Conservation (phyloP, 169 alveolate genomes). For the Amoebophrya sp. region DNA sequence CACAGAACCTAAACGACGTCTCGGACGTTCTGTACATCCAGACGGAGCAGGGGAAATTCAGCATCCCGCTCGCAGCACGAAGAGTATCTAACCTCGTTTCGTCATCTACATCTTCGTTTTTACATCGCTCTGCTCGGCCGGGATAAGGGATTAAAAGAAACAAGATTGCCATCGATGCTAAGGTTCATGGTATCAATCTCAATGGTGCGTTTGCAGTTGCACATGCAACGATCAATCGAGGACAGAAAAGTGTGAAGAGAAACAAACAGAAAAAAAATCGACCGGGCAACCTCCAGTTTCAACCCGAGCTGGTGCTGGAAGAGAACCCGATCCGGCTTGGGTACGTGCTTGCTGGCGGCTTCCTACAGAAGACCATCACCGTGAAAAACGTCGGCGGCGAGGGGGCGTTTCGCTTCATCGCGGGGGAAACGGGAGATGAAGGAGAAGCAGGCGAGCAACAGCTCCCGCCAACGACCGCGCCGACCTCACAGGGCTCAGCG, state of each 20-base stretch:
- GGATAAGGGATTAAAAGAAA: too few relatives aligned
- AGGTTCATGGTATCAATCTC: too few relatives aligned
- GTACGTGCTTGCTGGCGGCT: not conserved
- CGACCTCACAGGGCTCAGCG: too few relatives aligned
- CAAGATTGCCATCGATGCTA: too few relatives aligned
- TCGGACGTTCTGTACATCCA: not conserved
- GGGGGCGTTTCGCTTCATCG: not conserved
- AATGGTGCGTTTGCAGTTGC: too few relatives aligned
- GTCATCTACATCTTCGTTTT: not conserved
- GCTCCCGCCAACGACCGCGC: too few relatives aligned
- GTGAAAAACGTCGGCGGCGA: not conserved
- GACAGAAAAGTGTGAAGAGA: too few relatives aligned
- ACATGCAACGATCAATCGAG: too few relatives aligned
- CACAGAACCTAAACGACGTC: not conserved
- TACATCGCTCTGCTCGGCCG: too few relatives aligned
- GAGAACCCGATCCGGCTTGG: not conserved
- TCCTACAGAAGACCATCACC: not conserved
- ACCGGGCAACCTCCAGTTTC: not conserved
- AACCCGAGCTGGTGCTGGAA: not conserved
- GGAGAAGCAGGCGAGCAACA: too few relatives aligned
- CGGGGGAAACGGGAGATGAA: too few relatives aligned
- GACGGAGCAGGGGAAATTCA: not conserved
- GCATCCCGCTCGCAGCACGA: not conserved
- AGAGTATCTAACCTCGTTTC: not conserved
- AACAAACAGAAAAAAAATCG: too few relatives aligned